Evolutionary conservation across 176 grass and related monocot species (phyloP).

Genomic region (Ensete ventricosum): DNA sequence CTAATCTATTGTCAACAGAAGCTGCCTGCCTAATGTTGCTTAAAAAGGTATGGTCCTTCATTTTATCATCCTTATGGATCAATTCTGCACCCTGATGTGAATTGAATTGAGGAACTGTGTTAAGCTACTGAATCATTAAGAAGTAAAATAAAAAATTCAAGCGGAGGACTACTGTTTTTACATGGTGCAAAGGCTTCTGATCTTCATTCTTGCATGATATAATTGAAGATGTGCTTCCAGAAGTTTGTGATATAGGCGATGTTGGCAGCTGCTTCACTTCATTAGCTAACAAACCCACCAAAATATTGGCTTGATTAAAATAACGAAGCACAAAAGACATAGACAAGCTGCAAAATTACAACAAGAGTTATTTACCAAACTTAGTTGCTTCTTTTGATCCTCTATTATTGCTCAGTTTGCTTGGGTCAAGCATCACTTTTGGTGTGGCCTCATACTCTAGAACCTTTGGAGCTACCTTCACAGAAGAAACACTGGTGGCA

Average conservation of each 20-base stretch:
- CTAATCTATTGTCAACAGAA: conserved; percentile 22
- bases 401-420: conserved; percentile 26
- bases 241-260: conserved; percentile 24
- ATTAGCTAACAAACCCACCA: conserved; percentile 30
- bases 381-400: conserved; percentile 32
- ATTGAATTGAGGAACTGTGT: conserved; percentile 28
- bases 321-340: neutral
- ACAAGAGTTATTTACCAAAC: conserved; percentile 23
- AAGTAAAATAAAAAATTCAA: conserved; percentile 1
- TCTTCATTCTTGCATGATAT: conserved; percentile 18
- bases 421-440: conserved; percentile 26
- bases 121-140: conserved; percentile 36
- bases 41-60: conserved; percentile 24
- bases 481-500: conserved; percentile 22
- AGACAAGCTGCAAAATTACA: conserved; percentile 12
- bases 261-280: conserved; percentile 48
- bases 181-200: conserved; percentile 7
- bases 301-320: conserved; percentile 4
- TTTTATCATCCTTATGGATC: conserved; percentile 33
- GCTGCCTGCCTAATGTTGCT: conserved; percentile 28
- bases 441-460: conserved; percentile 21
- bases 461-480: conserved; percentile 33
- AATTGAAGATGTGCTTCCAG: conserved; percentile 26
- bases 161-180: neutral
- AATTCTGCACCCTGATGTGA: conserved; percentile 27